Evolutionary conservation across 2,329 filamentous ascomycete species (phyloP), one percentile per base, ranked within the genome.

Genomic region (Aureobasidium sp.): DNA sequence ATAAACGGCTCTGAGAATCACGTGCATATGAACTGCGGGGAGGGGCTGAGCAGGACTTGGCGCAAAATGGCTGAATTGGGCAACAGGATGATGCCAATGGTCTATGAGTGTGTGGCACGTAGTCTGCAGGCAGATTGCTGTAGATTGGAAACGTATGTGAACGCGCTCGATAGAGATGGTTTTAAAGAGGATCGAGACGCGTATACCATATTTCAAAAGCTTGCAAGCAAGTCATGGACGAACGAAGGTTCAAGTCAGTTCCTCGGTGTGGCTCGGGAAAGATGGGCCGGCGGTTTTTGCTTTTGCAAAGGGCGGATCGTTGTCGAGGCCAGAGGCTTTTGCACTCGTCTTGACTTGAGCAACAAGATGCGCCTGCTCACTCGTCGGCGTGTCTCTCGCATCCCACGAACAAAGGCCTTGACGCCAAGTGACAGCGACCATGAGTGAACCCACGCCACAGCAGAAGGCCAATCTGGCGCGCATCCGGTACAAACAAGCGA

Each of bases 401-500:
- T 20, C 9, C 5, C 8, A 29, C 25, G 12, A 55, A 31, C 29
- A 42, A 42, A 31, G 36, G 37, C 9, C 15, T 36, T 29, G 51
- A 42, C 25, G 37, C 15, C 20, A n/a, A 55, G 22, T 17, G 25
- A 41, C 51, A 42, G 5, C 22, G n/a, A 42, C 14, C 5, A 60
- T 60, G 57, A 51, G 57, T 15, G 57, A 60, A 15, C 34, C 57
- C 5, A 49, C 57, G 17, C 57, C 44, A 36, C 67, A 69, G 68
- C 67, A 70, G 61, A 67, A 61, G 39, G 72, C 75, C 59, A 78
- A 78, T 58, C 74, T 79, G 37, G 81, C 83, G 51, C 85, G 88
- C 63, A 87, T 91, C 67, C 83, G 88, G 66, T 87, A 91, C 68
- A 91, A 91, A 34, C 31, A 34, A 14, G 0, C 31, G n/a, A 20